Base-by-base conservation (phyloP, 441 rosid genomes). In the Omphalea diandra region DNA sequence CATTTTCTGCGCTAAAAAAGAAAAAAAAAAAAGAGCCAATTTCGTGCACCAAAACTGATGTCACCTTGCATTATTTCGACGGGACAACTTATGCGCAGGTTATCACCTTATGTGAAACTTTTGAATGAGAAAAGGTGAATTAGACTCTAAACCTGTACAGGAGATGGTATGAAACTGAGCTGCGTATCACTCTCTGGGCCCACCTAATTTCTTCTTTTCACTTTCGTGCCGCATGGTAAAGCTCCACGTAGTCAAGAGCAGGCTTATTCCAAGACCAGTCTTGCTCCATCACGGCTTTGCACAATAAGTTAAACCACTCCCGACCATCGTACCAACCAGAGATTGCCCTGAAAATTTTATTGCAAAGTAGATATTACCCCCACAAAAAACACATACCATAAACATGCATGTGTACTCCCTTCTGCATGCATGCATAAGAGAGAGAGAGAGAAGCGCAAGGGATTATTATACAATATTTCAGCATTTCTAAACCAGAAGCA, bases 231-330 rank as follows among this genome's bases (percentile, higher is more conserved):
- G 93, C 84, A 62, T 88, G 97, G 84, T 95, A 95, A 68, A 95
- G 98, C 85, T 95, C 99, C 86, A 93, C 31, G 81, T 95, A 95
- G 67, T 95, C 97, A 8, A 95, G 96, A 60, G 99, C 97, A 57
- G 99, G 99, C 64, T 91, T 88, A 65, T 93, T 95, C 99, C 99
- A 95, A 63, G 98, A 95, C 99, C 99, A 95, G 79, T 95, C 98
- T 88, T 95, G 97, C 79, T 93, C 91, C 99, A 93, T 95, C 76
- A 90, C 99, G 35, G 70, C 93, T 90, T 85, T 83, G 77, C 97
- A 85, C 53, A 90, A 66, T 0, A 84, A 79, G 75, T 88, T 55
- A 62, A 95, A 89, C 94, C 98, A 90, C 4, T 93, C 98, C 71
- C 89, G 86, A 32, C 73, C 83, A 46, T 85, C 86, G 9, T 93